Conservation (phyloP, 2,329 filamentous ascomycete species). For the Diplocarpon rosae region DNA sequence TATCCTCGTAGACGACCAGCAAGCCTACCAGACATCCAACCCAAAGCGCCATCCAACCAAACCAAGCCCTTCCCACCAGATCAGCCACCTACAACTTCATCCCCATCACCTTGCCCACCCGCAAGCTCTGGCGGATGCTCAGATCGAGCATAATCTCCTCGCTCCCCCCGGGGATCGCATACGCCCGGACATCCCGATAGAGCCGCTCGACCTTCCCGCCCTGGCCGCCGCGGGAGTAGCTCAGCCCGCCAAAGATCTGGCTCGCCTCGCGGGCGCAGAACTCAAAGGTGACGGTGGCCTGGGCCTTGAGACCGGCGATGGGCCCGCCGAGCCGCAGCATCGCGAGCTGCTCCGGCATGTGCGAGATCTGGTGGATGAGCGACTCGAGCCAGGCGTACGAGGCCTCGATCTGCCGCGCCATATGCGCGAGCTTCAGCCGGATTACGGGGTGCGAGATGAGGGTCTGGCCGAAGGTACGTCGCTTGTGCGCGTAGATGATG, state of each 20-base stretch:
- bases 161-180: constrained; percentile 88
- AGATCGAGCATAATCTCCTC: constrained; percentile 99
- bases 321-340: constrained; percentile 93
- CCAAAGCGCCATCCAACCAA: too few species aligned
- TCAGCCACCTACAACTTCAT: constrained; percentile 66
- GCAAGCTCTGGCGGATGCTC: constrained; percentile 82
- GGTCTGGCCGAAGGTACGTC: constrained; percentile 89
- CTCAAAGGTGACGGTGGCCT: constrained; percentile 89
- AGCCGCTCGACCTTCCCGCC: constrained; percentile 90
- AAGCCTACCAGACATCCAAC: too few species aligned
- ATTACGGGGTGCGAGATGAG: constrained; percentile 96
- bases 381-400: constrained; percentile 97
- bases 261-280: constrained; percentile 94
- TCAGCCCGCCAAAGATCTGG: constrained; percentile 94
- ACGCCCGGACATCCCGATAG: constrained; percentile 90
- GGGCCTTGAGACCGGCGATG: constrained; percentile 88
- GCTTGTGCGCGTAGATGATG: constrained; percentile 95
- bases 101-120: constrained; percentile 79
- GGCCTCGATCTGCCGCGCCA: constrained; percentile 96
- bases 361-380: constrained; percentile 82
- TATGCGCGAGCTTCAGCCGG: constrained; percentile 93
- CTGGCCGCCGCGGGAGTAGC: constrained; percentile 86
- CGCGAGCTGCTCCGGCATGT: constrained; percentile 88
- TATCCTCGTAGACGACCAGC: too few species aligned
- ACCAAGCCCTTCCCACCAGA: too few species aligned